Conservation (phyloP, 148 eudicot genomes). For the Fagopyrum homotropicum region DNA sequence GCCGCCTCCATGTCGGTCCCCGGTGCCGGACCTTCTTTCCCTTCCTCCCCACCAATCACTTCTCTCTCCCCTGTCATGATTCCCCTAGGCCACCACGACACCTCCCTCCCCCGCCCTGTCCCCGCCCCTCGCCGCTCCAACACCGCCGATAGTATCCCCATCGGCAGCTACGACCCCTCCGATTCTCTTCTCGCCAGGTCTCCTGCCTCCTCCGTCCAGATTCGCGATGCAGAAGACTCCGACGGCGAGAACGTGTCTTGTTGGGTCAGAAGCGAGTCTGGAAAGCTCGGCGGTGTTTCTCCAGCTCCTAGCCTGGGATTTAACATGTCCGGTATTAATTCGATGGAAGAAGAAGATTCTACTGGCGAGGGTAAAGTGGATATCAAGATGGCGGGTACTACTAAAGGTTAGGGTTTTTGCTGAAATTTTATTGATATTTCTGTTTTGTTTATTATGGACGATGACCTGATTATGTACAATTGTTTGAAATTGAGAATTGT, state of each 20-base stretch:
- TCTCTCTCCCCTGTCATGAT: slow-evolving; percentile 16
- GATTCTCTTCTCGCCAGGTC: slow-evolving; percentile 14
- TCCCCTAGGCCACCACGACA: slow-evolving; percentile 5
- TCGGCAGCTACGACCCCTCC: slow-evolving; percentile 12
- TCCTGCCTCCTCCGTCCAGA: neutral
- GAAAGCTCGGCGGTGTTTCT: slow-evolving; percentile 2
- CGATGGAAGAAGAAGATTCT: slow-evolving; percentile 12
- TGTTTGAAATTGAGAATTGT: neutral
- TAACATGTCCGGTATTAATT: slow-evolving; percentile 15
- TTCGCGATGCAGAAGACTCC: slow-evolving; percentile 7
- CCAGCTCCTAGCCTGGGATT: slow-evolving; percentile 14
- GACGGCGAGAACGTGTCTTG: slow-evolving; percentile 1
- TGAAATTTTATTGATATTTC: neutral
- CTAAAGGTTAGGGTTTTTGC: neutral
- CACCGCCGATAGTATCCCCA: slow-evolving; percentile 10
- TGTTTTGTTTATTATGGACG: neutral
- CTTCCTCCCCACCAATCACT: slow-evolving; percentile 6
- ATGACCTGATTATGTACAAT: neutral
- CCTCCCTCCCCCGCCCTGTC: slow-evolving; percentile 13
- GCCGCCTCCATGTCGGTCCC: neutral
- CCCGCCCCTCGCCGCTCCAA: slow-evolving; percentile 10
- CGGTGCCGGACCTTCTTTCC: neutral
- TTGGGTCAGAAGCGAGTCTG: slow-evolving; percentile 8
- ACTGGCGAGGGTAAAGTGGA: slow-evolving; percentile 7
- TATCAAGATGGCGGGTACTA: neutral